A percentile compares a stretch with the other conserved stretches of the same genome.
These are phyloP conservation scores for Capillidium heterosporum DNA, from an alignment of 371 early-diverging fungal species.

Conservation along the genomic window DNA sequence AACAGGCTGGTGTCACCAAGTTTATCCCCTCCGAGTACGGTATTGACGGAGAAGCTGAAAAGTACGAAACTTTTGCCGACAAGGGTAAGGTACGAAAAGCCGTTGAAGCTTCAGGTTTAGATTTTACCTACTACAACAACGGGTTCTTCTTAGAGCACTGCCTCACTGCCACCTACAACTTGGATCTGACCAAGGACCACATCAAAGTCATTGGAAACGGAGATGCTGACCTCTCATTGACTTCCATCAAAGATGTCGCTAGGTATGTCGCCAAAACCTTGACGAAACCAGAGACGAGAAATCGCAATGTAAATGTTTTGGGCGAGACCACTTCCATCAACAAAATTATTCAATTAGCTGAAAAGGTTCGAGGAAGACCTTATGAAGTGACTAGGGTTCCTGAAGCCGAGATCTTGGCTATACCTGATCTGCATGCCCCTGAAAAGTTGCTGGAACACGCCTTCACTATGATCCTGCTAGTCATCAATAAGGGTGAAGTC, in stretches of 20 bases:
- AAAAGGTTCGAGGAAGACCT: no score
- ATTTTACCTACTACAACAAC: background rate
- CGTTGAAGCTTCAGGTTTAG: background rate
- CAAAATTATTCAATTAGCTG: background rate
- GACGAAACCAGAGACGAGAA: background rate
- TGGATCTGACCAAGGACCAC: background rate
- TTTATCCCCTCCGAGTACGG: constrained; percentile 1
- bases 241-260: background rate
- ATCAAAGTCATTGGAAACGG: background rate
- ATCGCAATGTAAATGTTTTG: background rate
- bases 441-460: no score
- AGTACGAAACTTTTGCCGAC: background rate
- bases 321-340: background rate
- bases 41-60: background rate
- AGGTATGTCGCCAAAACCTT: background rate
- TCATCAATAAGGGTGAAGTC: no score
- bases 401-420: no score
- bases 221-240: background rate
- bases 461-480: no score
- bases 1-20: background rate
- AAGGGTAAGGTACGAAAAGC: background rate
- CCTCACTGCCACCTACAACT: background rate
- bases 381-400: background rate
- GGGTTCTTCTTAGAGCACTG: background rate
- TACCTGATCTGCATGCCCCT: no score